Evolutionary conservation across 257 asterid genomes (phyloP).

Genomic region (Paulownia fortunei): DNA sequence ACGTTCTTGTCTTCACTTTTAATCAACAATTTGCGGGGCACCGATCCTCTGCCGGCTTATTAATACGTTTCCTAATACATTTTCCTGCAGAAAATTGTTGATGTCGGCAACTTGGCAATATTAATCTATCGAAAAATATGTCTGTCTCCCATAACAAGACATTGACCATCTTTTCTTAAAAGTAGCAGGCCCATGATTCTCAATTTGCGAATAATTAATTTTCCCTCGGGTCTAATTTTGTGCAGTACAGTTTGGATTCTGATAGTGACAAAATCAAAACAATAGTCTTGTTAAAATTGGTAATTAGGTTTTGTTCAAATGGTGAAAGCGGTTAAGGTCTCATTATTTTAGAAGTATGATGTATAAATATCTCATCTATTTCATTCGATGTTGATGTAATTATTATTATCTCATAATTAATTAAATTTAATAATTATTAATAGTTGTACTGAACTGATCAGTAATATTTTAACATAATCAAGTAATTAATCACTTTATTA

Average conservation of each 20-base stretch:
- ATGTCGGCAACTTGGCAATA: slow-evolving; percentile 28
- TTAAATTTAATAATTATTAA: too few relatives aligned
- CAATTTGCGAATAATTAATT: background rate
- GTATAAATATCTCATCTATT: too few relatives aligned
- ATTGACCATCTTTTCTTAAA: slow-evolving; percentile 23
- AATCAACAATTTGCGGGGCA: background rate
- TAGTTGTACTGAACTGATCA: too few relatives aligned
- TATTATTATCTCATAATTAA: too few relatives aligned
- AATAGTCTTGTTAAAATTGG: too few relatives aligned
- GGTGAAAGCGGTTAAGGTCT: too few relatives aligned
- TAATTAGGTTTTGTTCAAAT: too few relatives aligned
- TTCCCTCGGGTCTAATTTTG: background rate
- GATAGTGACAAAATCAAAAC: background rate
- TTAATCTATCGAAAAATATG: slow-evolving; percentile 29
- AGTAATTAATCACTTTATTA: background rate
- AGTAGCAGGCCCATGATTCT: slow-evolving; percentile 24
- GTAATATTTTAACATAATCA: too few relatives aligned
- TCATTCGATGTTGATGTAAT: too few relatives aligned
- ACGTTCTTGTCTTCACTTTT: slow-evolving; percentile 28
- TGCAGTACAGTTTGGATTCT: background rate
- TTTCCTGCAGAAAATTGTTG: background rate
- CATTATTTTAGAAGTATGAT: too few relatives aligned
- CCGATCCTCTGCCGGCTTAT: slow-evolving; percentile 11
- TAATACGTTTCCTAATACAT: background rate
- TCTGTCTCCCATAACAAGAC: slow-evolving; percentile 27